phyloP scores from a whole-genome alignment of 192 early-diverging fungal genomes.

The Allomyces macrogynus region DNA sequence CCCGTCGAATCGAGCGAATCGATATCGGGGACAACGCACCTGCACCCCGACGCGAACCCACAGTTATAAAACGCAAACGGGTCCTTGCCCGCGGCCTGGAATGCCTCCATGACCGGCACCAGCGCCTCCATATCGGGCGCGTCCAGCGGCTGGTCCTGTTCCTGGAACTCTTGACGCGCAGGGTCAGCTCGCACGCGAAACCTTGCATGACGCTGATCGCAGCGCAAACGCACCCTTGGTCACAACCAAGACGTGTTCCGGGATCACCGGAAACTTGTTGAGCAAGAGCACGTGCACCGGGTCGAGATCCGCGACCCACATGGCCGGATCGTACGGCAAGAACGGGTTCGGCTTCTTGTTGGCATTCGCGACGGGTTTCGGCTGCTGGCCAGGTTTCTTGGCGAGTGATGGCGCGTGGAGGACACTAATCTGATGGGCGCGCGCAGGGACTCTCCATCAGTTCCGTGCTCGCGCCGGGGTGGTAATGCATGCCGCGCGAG shows the following conservation, averaged over 20 bases:
- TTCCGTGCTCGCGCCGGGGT: too few species aligned
- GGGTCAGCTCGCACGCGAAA: neutral
- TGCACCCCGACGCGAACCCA: constrained; percentile 27
- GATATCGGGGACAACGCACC: constrained; percentile 5
- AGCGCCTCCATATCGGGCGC: constrained; percentile 19
- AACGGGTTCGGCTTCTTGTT: constrained; percentile 22
- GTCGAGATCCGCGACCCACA: constrained; percentile 20
- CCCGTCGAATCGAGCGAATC: constrained; percentile 1
- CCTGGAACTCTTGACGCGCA: constrained; percentile 19
- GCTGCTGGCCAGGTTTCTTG: constrained; percentile 1
- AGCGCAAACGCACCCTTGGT: constrained; percentile 24
- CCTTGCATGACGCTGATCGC: neutral
- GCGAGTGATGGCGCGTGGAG: neutral
- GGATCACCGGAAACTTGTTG: constrained; percentile 35
- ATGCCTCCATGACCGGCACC: too few species aligned
- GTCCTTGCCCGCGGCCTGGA: constrained; percentile 1
- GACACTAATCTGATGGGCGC: neutral
- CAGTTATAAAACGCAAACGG: constrained; percentile 34
- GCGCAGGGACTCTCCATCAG: too few species aligned
- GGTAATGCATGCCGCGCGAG: too few species aligned
- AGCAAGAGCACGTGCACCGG: constrained; percentile 18
- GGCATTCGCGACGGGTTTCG: constrained; percentile 3
- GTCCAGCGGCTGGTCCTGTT: constrained; percentile 22
- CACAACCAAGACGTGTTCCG: constrained; percentile 25
- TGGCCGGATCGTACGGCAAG: constrained; percentile 18